phyloP scores from a whole-genome alignment of 371 early-diverging fungal genomes.

The Smittium culicis region DNA sequence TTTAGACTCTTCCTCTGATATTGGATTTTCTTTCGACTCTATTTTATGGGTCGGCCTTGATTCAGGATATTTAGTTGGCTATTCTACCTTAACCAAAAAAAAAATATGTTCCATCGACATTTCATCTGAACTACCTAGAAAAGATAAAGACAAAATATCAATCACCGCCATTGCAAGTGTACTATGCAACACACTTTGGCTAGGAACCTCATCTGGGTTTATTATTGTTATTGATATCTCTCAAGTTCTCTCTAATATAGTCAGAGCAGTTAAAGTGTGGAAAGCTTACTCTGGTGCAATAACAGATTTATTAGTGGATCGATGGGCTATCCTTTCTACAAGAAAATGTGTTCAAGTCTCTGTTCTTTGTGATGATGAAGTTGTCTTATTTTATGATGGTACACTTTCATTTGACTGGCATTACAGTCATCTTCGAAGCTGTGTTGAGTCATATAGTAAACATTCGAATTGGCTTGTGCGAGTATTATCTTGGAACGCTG shows the following conservation, averaged over 20 bases:
- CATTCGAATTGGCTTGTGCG: constrained; percentile 18
- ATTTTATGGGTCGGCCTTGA: background rate
- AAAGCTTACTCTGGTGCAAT: constrained; percentile 16
- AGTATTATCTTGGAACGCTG: constrained; percentile 31
- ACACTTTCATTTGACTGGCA: constrained; percentile 19
- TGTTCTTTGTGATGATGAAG: constrained; percentile 24
- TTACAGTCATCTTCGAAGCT: constrained; percentile 19
- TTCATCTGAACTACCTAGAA: background rate
- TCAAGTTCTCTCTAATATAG: constrained; percentile 6
- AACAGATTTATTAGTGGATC: constrained; percentile 23
- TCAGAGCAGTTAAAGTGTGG: constrained; percentile 26
- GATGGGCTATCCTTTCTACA: constrained; percentile 23
- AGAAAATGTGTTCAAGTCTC: constrained; percentile 24
- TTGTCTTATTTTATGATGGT: constrained; percentile 31
- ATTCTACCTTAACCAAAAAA: background rate
- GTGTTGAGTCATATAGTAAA: constrained; percentile 14
- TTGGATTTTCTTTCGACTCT: background rate
- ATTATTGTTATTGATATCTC: constrained; percentile 9
- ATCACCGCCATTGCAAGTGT: background rate
- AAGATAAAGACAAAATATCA: background rate
- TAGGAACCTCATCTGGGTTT: constrained; percentile 1
- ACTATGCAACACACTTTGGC: background rate
- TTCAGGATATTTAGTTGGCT: background rate
- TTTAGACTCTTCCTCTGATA: background rate
- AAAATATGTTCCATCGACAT: background rate